Conservation (phyloP, 2,329 filamentous ascomycete species). For the Cladosporium velox region DNA sequence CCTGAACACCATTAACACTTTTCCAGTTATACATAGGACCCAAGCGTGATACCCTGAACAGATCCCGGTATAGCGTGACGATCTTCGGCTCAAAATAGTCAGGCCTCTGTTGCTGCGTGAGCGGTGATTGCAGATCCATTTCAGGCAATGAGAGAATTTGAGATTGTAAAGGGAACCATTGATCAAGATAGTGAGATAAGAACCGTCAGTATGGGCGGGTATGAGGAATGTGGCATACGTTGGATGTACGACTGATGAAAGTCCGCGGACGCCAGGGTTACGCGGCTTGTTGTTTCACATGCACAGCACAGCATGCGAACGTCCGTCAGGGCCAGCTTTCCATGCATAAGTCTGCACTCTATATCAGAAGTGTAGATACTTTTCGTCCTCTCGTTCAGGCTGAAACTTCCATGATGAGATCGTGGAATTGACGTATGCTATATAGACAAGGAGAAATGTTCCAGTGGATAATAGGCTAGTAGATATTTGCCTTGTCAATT, state of each 20-base stretch:
- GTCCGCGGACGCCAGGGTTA: neutral
- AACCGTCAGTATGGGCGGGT: neutral
- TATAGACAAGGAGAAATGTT: neutral
- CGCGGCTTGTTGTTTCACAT: conserved; percentile 9
- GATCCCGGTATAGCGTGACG: conserved; percentile 79
- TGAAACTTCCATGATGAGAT: neutral
- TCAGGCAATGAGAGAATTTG: neutral
- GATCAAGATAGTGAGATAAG: neutral
- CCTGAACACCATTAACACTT: conserved; percentile 37
- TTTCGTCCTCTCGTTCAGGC: neutral
- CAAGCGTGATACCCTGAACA: conserved; percentile 62
- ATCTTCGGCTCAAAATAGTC: conserved; percentile 94
- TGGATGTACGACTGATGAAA: conserved; percentile 5
- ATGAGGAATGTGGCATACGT: conserved; percentile 1
- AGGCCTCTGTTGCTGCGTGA: conserved; percentile 88
- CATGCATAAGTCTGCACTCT: neutral
- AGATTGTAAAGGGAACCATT: neutral
- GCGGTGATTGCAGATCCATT: conserved; percentile 63
- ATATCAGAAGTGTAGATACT: neutral
- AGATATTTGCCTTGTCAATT: neutral
- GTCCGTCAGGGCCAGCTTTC: no score
- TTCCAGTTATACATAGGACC: neutral
- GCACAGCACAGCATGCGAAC: neutral
- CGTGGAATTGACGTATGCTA: neutral
- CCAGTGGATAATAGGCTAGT: neutral